Evolutionary conservation across 2,329 filamentous ascomycete species (phyloP), one percentile per base, ranked within the genome.

Genomic region (Cercospora zeae-maydis): DNA sequence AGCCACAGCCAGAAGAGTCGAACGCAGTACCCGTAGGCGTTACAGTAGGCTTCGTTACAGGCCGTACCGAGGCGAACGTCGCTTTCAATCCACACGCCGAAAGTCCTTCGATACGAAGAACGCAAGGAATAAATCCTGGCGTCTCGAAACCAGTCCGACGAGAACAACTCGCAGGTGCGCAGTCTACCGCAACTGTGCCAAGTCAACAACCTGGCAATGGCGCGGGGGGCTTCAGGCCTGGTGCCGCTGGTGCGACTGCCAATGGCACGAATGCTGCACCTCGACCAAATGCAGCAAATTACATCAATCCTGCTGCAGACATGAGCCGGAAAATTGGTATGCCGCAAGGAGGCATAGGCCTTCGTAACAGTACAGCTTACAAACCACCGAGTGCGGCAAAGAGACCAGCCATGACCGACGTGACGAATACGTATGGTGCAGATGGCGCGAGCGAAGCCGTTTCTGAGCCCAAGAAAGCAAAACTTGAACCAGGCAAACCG

Each of bases 91-190:
- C 80, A 4, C 77, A 82, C 58, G 78, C 73, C 11, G 80, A 82
- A 55, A 80, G 78, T 65, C 92, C 93, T 0, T 95, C 92, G 0
- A 92, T 96, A 72, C 86, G 91, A 65, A 93, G 93, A 74, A 97
- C 93, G 0, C 89, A 90, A 0, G 93, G 93, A 2, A 84, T 97
- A 39, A 92, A 97, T 71, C 91, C 96, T 72, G 86, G 79, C 21
- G 88, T 86, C 57, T 93, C 90, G 4, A 88, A 88, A 58, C 91
- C 92, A 0, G 78, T 96, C 1, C 83, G 83, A 3, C 84, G 59
- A 34, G 60, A 56, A 36, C 63, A 61, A 42, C 42, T 62, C 21
- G 51, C 45, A 24, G 58, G 42, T 36, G 52, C 42, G 13, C 42
- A 61, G 11, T 49, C 64, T n/a, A 55, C 58, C n/a, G 39, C 60